Base-by-base conservation (phyloP, 1,139 yeast genomes). In the Taphrina wiesneri region DNA sequence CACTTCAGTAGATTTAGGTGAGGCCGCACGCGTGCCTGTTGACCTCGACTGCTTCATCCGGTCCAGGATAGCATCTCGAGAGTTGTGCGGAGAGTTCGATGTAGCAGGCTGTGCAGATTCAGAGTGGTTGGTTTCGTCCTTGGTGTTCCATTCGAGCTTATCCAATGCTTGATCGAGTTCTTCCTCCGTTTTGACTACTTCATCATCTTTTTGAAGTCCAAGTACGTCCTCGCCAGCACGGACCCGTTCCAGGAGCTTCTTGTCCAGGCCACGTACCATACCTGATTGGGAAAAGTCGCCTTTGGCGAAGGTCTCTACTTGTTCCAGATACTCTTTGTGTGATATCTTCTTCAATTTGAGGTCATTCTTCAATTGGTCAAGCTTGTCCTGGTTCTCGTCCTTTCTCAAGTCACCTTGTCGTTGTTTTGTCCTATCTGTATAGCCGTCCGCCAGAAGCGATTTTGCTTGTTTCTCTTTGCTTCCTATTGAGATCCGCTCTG, bases 201-300 rank as follows among this genome's bases (percentile, higher is more conserved):
- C 30, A 2, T 19, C 21, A 6, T 32, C 41, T 3, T 19, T 25
- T 11, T 32, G 28, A 19, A 49, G n/a, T n/a, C 36, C 51, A 26
- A 57, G 34, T 13, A 53, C 67, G n/a, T 59, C 53, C 28, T 67
- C 65, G 3, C 65, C 66, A 19, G 56, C 63, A 4, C 56, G 28
- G n/a, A 65, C 66, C 4, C 60, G 62, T 11, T 45, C 66, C 15
- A 67, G 47, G 17, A 67, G 62, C 19, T 46, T 59, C 25, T 67
- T 30, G 23, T 67, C 69, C 7, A 67, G 54, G 5, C 69, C 69
- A 2, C 68, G 59, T 5, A 67, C 69, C 19, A 53, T 26, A 7
- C 66, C 65, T 1, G 68, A 43, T 9, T 49, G 52, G 1, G 21
- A 56, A 23, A 67, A 26, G 19, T 61, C 61, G 7, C 69, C 69